phyloP scores from a whole-genome alignment of 345 rosid genomes.

The Ailanthus altissimus region DNA sequence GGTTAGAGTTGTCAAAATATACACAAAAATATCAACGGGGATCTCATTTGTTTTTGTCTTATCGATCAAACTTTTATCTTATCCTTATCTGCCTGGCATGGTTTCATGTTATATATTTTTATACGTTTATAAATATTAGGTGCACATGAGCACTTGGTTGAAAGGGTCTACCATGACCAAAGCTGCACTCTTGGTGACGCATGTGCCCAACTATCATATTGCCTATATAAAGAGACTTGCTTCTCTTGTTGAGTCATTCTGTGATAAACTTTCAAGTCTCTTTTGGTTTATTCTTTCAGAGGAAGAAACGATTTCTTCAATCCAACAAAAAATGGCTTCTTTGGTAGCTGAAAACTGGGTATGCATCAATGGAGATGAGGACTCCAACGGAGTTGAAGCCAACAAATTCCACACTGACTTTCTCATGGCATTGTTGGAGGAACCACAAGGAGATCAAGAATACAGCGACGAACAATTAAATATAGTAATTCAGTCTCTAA shows the following conservation, averaged over 20 bases:
- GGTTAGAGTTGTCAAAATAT: too few relatives aligned
- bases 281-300: background rate
- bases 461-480: conserved; percentile 43
- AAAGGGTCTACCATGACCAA: background rate
- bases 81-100: background rate
- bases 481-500: conserved; percentile 47
- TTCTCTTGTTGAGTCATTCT: background rate
- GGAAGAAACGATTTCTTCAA: background rate
- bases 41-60: too few relatives aligned
- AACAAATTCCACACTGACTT: conserved; percentile 33
- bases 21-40: too few relatives aligned
- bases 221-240: background rate
- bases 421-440: conserved; percentile 42
- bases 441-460: conserved; percentile 36
- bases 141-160: background rate
- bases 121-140: background rate
- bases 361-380: background rate
- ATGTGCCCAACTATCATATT: background rate
- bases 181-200: background rate
- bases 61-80: too few relatives aligned
- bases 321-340: conserved; percentile 34
- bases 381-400: too few relatives aligned
- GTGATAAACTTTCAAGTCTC: background rate
- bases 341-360: conserved; percentile 17
- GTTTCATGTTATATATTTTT: background rate